Evolutionary conservation across 139 green algal genomes (phyloP).

Genomic region (Coelastrella sp.): DNA sequence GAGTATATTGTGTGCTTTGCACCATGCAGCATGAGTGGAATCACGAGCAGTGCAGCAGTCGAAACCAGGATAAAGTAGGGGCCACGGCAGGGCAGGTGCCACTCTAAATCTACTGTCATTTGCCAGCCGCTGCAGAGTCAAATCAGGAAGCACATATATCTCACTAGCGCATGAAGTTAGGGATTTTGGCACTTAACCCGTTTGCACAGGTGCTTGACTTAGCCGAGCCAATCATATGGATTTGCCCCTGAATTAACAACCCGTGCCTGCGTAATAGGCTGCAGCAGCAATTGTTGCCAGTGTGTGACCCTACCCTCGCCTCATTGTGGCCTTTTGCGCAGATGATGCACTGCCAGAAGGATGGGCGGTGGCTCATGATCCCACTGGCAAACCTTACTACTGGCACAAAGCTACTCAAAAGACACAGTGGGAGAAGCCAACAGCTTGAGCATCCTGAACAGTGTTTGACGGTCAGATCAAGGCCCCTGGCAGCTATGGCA

Average conservation of each 20-base stretch:
- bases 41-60: background rate
- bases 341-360: slow-evolving; percentile 67
- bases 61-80: no score
- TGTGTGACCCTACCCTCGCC: no score
- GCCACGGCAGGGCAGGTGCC: no score
- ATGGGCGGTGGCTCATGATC: slow-evolving; percentile 78
- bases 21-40: background rate
- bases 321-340: background rate
- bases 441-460: slow-evolving; percentile 7
- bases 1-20: background rate
- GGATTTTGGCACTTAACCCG: no score
- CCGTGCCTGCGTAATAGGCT: background rate
- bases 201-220: no score
- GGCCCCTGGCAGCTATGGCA: background rate
- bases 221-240: background rate
- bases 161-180: no score
- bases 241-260: background rate
- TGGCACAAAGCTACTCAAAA: slow-evolving; percentile 83
- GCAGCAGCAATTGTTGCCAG: slow-evolving; percentile 27
- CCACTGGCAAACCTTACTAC: slow-evolving; percentile 73
- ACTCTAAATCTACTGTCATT: no score
- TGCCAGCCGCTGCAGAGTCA: no score
- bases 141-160: no score
- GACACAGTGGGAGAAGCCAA: slow-evolving; percentile 79
- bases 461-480: background rate